phyloP scores from a whole-genome alignment of 1,284 basidiomycete genomes.

The Cystobasidium sp. region DNA sequence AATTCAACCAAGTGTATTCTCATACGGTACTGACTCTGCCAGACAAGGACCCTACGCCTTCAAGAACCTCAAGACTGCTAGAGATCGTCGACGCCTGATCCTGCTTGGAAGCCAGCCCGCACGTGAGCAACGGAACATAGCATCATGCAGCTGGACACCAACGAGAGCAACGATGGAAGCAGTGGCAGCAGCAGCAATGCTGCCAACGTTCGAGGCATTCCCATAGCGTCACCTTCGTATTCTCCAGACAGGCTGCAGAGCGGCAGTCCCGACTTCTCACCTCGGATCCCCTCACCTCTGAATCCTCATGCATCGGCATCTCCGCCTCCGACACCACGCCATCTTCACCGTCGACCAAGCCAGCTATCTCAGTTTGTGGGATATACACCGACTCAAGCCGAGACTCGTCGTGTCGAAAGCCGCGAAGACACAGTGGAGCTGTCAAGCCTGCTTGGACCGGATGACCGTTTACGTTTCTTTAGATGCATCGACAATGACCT shows the following conservation, averaged over 20 bases:
- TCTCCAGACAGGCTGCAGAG: not conserved
- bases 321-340: not conserved
- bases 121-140: too few relatives aligned
- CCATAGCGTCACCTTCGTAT: not conserved
- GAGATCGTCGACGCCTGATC: too few relatives aligned
- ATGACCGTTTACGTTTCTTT: constrained; percentile 33
- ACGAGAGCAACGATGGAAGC: too few relatives aligned
- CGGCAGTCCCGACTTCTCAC: constrained; percentile 13
- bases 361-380: constrained; percentile 21
- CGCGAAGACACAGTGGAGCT: constrained; percentile 15
- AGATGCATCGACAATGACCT: constrained; percentile 38
- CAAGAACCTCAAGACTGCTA: too few relatives aligned
- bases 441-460: constrained; percentile 10
- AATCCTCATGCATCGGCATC: not conserved
- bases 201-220: too few relatives aligned
- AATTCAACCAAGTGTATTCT: too few relatives aligned
- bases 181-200: too few relatives aligned
- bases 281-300: not conserved
- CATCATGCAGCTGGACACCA: too few relatives aligned
- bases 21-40: too few relatives aligned
- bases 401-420: constrained; percentile 14
- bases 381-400: constrained; percentile 16
- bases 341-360: constrained; percentile 7
- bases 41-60: too few relatives aligned
- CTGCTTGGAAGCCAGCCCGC: too few relatives aligned